Conservation (phyloP, 208 protist species). For the Crithidia fasciculata region DNA sequence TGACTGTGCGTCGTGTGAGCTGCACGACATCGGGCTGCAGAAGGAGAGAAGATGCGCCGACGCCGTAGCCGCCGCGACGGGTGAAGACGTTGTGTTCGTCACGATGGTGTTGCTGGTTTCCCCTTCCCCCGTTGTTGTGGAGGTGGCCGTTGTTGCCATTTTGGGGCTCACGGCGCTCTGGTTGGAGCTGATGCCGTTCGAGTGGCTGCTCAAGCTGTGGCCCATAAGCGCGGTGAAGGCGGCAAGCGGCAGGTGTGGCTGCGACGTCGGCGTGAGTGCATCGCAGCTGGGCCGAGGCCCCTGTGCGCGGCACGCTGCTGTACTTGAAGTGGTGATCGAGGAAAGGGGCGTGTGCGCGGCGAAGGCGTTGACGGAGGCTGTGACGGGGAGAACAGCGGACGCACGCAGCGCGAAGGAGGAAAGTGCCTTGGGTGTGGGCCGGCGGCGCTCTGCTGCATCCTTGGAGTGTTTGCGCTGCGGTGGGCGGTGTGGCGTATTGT, state of each 20-base stretch:
- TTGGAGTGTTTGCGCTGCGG: no score
- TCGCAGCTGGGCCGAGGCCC: no score
- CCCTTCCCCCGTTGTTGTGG: neutral
- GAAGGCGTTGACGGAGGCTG: neutral
- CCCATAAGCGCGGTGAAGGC: neutral
- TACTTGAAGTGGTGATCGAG: no score
- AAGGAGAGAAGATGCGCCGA: neutral
- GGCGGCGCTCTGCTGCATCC: neutral
- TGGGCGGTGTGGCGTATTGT: no score
- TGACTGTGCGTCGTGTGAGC: no score
- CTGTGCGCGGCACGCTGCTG: no score
- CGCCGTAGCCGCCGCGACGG: neutral
- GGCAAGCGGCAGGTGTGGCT: neutral
- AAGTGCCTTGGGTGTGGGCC: neutral
- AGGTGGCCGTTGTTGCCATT: neutral
- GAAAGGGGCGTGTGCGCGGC: neutral
- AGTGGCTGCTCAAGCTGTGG: conserved; percentile 8
- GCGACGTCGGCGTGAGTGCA: neutral
- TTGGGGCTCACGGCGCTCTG: conserved; percentile 1
- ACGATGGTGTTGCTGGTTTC: neutral
- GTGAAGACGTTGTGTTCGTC: neutral
- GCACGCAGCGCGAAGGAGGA: neutral
- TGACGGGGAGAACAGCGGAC: neutral
- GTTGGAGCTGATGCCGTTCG: conserved; percentile 9
- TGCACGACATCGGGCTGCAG: neutral